Evolutionary conservation across 768 basidiomycete species (phyloP).

Genomic region (Xerocomus spinulosus): DNA sequence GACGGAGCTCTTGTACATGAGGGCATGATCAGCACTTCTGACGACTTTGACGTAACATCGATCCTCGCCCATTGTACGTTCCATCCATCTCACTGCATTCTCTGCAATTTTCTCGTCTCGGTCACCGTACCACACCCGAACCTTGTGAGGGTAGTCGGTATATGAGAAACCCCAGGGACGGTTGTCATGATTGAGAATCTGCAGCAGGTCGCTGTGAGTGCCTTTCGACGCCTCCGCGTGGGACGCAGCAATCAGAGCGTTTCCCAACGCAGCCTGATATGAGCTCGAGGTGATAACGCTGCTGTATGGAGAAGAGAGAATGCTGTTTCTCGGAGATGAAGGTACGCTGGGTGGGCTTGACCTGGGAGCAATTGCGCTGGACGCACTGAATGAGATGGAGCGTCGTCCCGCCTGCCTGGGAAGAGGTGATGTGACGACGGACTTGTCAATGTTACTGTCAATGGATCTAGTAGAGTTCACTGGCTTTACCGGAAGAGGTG

Average conservation of each 20-base stretch:
- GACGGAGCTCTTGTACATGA: conserved; percentile 89
- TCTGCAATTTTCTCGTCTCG: conserved; percentile 92
- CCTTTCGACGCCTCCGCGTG: conserved; percentile 93
- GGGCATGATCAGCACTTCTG: conserved; percentile 83
- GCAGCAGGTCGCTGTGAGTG: conserved; percentile 83
- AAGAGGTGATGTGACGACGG: conserved; percentile 31
- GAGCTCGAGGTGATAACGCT: conserved; percentile 23
- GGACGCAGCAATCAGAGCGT: conserved; percentile 87
- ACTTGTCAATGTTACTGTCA: conserved; percentile 33
- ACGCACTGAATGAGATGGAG: conserved; percentile 60
- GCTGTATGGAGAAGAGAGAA: conserved; percentile 28
- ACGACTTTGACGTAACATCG: conserved; percentile 78
- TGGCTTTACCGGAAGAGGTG: conserved; percentile 16
- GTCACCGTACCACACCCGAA: conserved; percentile 91
- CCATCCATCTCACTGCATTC: conserved; percentile 90
- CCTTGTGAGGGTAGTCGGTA: conserved; percentile 65
- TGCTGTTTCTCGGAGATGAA: conserved; percentile 49
- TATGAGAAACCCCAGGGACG: conserved; percentile 92
- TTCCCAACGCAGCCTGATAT: conserved; percentile 71
- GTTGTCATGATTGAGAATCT: conserved; percentile 87
- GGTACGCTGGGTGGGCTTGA: conserved; percentile 48
- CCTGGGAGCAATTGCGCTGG: conserved; percentile 26
- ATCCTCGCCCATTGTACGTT: conserved; percentile 71
- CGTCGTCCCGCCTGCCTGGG: conserved; percentile 56
- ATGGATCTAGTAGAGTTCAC: conserved; percentile 16